phyloP scores from a whole-genome alignment of 2,329 filamentous ascomycete genomes.

The Endocalyx cinctus region DNA sequence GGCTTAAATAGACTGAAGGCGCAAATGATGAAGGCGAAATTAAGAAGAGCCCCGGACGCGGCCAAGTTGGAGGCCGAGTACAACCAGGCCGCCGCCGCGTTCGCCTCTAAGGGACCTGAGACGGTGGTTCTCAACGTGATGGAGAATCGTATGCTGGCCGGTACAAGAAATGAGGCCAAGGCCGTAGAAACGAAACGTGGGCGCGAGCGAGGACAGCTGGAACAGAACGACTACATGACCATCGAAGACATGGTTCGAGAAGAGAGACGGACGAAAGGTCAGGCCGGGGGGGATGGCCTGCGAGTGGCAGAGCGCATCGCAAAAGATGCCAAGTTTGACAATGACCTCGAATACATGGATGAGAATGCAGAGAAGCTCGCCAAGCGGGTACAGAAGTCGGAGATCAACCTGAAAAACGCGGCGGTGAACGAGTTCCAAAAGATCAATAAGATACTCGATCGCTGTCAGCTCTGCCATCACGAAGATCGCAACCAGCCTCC shows the following conservation, averaged over 20 bases:
- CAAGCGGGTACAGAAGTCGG: constrained; percentile 79
- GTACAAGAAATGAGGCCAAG: constrained; percentile 67
- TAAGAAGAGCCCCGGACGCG: constrained; percentile 72
- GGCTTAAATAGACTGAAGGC: constrained; percentile 85
- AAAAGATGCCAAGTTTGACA: constrained; percentile 85
- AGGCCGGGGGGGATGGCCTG: constrained; percentile 72
- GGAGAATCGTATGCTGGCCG: constrained; percentile 85
- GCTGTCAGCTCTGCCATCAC: constrained; percentile 86
- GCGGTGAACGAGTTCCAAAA: constrained; percentile 88
- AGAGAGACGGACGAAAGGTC: constrained; percentile 77
- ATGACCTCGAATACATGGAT: constrained; percentile 94
- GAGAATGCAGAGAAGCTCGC: constrained; percentile 92
- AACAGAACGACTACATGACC: constrained; percentile 91
- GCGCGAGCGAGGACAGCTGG: constrained; percentile 75
- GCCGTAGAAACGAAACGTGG: constrained; percentile 75
- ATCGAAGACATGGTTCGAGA: constrained; percentile 97
- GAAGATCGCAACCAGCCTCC: constrained; percentile 74
- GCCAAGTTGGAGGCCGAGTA: constrained; percentile 79
- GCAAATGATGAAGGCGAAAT: constrained; percentile 91
- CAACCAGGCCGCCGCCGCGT: constrained; percentile 65
- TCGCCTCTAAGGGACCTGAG: constrained; percentile 52
- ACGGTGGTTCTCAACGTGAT: constrained; percentile 80
- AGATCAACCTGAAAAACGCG: constrained; percentile 79
- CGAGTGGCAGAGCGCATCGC: constrained; percentile 89
- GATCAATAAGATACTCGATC: constrained; percentile 79